Conservation (phyloP, 2,329 filamentous ascomycete genomes). For the Graphilbum ipis-grandicollis region DNA sequence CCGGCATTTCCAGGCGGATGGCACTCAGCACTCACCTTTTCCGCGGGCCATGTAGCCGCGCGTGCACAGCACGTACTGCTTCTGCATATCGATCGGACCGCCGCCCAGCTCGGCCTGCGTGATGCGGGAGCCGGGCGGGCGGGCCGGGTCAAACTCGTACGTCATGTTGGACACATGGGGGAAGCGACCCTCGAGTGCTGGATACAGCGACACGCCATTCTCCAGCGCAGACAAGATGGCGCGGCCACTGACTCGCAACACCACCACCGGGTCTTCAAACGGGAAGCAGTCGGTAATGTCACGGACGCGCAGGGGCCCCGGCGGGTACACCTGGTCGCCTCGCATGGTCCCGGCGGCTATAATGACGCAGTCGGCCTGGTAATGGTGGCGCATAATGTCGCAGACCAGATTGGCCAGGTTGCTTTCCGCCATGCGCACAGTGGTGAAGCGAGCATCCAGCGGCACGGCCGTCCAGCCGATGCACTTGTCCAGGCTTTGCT, state of each 20-base stretch:
- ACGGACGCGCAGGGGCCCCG: conserved; percentile 58
- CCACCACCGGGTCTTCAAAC: conserved; percentile 77
- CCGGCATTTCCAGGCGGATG: too few relatives aligned
- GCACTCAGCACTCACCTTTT: conserved; percentile 42
- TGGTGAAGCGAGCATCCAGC: conserved; percentile 73
- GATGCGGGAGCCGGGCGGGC: conserved; percentile 44
- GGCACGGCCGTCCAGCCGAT: conserved; percentile 70
- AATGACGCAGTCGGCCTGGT: conserved; percentile 62
- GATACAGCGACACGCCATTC: conserved; percentile 65
- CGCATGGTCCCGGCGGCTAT: conserved; percentile 78
- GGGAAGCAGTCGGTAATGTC: conserved; percentile 84
- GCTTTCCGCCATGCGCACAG: conserved; percentile 58
- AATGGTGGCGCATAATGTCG: conserved; percentile 76
- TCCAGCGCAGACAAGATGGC: conserved; percentile 67
- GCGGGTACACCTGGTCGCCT: conserved; percentile 76
- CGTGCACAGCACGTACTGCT: conserved; percentile 57
- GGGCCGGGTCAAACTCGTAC: conserved; percentile 53
- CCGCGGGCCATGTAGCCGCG: conserved; percentile 79
- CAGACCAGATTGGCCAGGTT: conserved; percentile 86
- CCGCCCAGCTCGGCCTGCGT: conserved; percentile 42
- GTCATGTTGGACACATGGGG: conserved; percentile 73
- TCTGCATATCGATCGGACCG: conserved; percentile 41
- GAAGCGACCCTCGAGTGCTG: conserved; percentile 70
- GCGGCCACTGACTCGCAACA: conserved; percentile 53
- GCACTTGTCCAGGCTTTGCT: conserved; percentile 62